A percentile compares a stretch with the other conserved stretches of the same genome.
phyloP scores from a whole-genome alignment of 352 stramenopile genomes.

The Globisporangium barbulae region DNA sequence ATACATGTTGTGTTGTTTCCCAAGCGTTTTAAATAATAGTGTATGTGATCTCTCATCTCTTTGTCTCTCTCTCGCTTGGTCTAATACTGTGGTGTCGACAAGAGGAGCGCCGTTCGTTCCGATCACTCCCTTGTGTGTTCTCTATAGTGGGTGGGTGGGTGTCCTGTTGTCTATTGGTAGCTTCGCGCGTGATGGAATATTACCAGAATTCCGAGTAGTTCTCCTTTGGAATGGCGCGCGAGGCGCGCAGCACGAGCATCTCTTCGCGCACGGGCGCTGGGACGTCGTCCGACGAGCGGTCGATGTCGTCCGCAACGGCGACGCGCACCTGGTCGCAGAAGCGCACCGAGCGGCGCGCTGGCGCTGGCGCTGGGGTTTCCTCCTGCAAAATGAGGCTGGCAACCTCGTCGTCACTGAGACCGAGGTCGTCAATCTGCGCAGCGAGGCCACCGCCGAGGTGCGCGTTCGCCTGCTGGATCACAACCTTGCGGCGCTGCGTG shows the following conservation, averaged over 20 bases:
- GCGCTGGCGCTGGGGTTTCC: background rate
- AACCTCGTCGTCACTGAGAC: constrained; percentile 11
- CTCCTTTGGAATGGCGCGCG: constrained; percentile 57
- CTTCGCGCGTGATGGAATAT: too few species aligned
- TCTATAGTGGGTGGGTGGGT: background rate
- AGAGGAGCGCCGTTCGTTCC: constrained; percentile 3
- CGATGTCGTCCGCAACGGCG: constrained; percentile 54
- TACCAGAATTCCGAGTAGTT: constrained; percentile 82
- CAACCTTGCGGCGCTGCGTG: constrained; percentile 54
- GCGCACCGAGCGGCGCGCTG: constrained; percentile 31
- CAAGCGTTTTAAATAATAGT: constrained; percentile 3
- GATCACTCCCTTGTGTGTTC: constrained; percentile 1
- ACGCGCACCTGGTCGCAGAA: constrained; percentile 61
- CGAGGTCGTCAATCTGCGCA: constrained; percentile 33
- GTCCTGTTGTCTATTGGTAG: constrained; percentile 7
- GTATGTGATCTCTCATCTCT: background rate
- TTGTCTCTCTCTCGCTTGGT: background rate
- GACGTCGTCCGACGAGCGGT: constrained; percentile 46
- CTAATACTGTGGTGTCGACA: background rate
- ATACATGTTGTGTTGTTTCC: constrained; percentile 1
- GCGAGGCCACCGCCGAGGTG: constrained; percentile 23
- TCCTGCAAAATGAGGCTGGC: too few species aligned
- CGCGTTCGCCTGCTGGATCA: constrained; percentile 60
- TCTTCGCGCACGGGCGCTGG: constrained; percentile 60
- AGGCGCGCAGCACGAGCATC: constrained; percentile 76